These are phyloP conservation scores for Nicotiana attenuata DNA, from an alignment of 257 asterid genomes.

Conservation along the genomic window DNA sequence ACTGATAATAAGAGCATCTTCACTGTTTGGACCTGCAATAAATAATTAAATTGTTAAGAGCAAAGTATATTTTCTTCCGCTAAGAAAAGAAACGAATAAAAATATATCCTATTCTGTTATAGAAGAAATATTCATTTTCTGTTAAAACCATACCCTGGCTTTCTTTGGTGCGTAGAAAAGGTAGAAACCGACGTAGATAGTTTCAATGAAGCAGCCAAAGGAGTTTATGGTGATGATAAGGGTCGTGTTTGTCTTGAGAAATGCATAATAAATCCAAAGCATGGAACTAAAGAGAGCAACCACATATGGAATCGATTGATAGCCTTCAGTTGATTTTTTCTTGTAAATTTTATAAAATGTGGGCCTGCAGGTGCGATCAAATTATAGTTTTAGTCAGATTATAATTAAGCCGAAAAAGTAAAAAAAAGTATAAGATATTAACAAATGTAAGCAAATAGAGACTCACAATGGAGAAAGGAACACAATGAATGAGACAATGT, in stretches of 20 bases:
- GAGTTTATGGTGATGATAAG: constrained; percentile 67
- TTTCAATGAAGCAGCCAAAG: constrained; percentile 49
- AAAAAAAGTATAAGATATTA: background rate
- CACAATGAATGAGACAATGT: constrained; percentile 55
- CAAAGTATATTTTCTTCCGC: background rate
- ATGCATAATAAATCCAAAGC: constrained; percentile 72
- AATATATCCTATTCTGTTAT: background rate
- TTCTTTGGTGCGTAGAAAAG: constrained; percentile 40
- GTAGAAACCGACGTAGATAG: constrained; percentile 45
- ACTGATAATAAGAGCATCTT: constrained; percentile 32
- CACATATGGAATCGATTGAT: constrained; percentile 49
- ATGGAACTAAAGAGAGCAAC: constrained; percentile 58
- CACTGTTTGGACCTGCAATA: constrained; percentile 36
- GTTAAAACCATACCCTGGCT: constrained; percentile 30
- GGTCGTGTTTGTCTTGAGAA: constrained; percentile 48
- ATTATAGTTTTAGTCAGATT: background rate
- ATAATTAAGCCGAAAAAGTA: too few species aligned
- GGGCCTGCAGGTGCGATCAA: constrained; percentile 29
- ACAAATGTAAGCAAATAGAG: background rate
- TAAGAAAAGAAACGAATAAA: background rate
- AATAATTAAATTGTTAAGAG: background rate
- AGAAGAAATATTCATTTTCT: too few species aligned
- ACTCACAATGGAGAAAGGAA: constrained; percentile 62
- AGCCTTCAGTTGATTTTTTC: constrained; percentile 59
- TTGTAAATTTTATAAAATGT: constrained; percentile 51